Evolutionary conservation across 768 basidiomycete species (phyloP).

Genomic region (Exidia glandulosa): DNA sequence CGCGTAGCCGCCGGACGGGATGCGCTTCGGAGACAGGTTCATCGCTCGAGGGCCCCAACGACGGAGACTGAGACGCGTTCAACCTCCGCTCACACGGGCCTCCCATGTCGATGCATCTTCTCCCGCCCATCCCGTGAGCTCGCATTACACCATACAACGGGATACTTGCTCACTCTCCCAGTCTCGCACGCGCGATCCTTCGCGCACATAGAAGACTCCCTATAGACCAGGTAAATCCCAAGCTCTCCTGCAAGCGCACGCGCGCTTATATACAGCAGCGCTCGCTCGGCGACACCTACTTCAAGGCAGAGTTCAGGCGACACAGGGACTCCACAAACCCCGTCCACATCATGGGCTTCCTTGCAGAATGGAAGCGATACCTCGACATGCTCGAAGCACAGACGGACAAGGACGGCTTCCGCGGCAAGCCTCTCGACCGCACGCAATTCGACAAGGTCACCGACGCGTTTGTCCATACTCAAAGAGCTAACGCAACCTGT

Average conservation of each 20-base stretch:
- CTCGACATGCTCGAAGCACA: constrained; percentile 68
- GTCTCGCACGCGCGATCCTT: constrained; percentile 27
- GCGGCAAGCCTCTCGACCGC: constrained; percentile 57
- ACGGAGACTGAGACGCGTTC: background rate
- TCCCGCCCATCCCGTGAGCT: background rate
- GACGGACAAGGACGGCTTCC: constrained; percentile 36
- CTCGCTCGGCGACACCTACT: constrained; percentile 29
- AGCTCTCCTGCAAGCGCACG: background rate
- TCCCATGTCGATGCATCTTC: background rate
- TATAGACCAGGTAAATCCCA: constrained; percentile 12
- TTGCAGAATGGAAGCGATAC: constrained; percentile 93
- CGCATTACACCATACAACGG: background rate
- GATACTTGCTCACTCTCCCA: constrained; percentile 1
- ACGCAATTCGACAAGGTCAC: constrained; percentile 65
- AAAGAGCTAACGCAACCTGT: background rate
- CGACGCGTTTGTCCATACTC: background rate
- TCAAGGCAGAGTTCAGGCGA: constrained; percentile 69
- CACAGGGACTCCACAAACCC: constrained; percentile 76
- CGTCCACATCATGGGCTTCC: constrained; percentile 84
- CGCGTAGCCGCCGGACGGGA: background rate
- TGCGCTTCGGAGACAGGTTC: background rate
- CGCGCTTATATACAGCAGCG: constrained; percentile 14
- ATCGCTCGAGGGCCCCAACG: background rate
- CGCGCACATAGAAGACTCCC: constrained; percentile 25
- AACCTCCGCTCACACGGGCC: background rate